A percentile compares a stretch with the other conserved stretches of the same genome.
These are phyloP conservation scores for Tephrocybe sp. DNA, from an alignment of 768 basidiomycete species.

Conservation along the genomic window DNA sequence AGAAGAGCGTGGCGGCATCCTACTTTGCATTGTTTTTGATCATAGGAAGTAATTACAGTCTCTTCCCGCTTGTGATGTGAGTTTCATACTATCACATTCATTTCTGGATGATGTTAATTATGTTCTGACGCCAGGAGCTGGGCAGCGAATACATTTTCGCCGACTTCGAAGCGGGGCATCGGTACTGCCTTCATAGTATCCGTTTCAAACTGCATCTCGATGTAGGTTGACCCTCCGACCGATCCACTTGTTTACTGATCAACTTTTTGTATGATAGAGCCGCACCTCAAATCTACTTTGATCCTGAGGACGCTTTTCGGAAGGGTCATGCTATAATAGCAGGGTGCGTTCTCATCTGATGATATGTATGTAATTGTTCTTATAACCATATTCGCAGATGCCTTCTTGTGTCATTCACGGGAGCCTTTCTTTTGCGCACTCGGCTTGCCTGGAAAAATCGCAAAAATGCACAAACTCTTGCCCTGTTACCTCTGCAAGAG, in stretches of 20 bases:
- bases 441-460: constrained; percentile 36
- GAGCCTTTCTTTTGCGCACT: constrained; percentile 40
- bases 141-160: constrained; percentile 54
- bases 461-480: constrained; percentile 27
- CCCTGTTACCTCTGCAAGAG: constrained; percentile 16
- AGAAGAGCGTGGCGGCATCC: constrained; percentile 46
- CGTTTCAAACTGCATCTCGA: constrained; percentile 54
- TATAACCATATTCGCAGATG: constrained; percentile 26
- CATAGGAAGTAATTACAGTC: constrained; percentile 47
- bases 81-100: constrained; percentile 11
- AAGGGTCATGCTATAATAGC: constrained; percentile 53
- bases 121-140: constrained; percentile 38
- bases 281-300: constrained; percentile 55
- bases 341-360: constrained; percentile 30
- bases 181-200: constrained; percentile 57
- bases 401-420: constrained; percentile 37
- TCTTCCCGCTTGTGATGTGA: constrained; percentile 55
- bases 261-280: too few relatives aligned
- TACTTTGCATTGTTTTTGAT: constrained; percentile 57
- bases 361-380: neutral
- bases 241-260: neutral
- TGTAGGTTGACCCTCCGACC: constrained; percentile 29
- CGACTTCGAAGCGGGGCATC: constrained; percentile 54
- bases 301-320: constrained; percentile 44
- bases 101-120: neutral